Evolutionary conservation across 495 filamentous ascomycete species (phyloP).

Genomic region (Aspergillus baeticus): DNA sequence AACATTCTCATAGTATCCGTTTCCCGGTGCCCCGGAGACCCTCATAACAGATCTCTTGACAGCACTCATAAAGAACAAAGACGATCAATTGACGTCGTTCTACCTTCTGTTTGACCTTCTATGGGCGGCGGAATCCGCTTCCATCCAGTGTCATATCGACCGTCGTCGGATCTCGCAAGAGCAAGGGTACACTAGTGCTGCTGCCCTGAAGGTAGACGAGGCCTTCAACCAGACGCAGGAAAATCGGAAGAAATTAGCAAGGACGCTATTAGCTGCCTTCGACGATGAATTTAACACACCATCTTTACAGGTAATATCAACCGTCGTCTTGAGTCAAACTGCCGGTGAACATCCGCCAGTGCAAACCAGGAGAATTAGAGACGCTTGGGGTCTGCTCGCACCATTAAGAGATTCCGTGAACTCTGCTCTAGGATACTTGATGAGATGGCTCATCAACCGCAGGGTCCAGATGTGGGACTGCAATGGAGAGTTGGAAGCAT

Average conservation of each 20-base stretch:
- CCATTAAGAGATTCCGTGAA: constrained; percentile 17
- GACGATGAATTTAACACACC: constrained; percentile 23
- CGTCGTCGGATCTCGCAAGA: constrained; percentile 24
- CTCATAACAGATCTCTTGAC: constrained; percentile 23
- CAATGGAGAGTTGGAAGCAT: constrained; percentile 28
- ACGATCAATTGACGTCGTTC: constrained; percentile 19
- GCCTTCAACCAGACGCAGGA: constrained; percentile 19
- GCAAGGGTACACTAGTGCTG: constrained; percentile 16
- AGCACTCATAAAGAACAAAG: constrained; percentile 16
- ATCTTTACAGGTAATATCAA: constrained; percentile 22
- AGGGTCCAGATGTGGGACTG: constrained; percentile 30
- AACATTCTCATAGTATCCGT: constrained; percentile 21
- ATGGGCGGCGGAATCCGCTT: constrained; percentile 25
- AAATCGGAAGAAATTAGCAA: constrained; percentile 17
- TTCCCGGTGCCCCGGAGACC: constrained; percentile 18
- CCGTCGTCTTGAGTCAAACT: constrained; percentile 18
- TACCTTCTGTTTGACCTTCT: constrained; percentile 22
- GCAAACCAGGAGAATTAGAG: constrained; percentile 24
- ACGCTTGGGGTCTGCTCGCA: constrained; percentile 18
- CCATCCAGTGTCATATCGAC: constrained; percentile 28
- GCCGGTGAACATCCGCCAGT: constrained; percentile 15
- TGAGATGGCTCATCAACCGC: constrained; percentile 30
- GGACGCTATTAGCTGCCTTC: constrained; percentile 24
- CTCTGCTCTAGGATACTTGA: constrained; percentile 14
- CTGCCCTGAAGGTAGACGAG: constrained; percentile 20